phyloP scores from a whole-genome alignment of 192 early-diverging fungal species.

The Glomus cerebriforme region DNA sequence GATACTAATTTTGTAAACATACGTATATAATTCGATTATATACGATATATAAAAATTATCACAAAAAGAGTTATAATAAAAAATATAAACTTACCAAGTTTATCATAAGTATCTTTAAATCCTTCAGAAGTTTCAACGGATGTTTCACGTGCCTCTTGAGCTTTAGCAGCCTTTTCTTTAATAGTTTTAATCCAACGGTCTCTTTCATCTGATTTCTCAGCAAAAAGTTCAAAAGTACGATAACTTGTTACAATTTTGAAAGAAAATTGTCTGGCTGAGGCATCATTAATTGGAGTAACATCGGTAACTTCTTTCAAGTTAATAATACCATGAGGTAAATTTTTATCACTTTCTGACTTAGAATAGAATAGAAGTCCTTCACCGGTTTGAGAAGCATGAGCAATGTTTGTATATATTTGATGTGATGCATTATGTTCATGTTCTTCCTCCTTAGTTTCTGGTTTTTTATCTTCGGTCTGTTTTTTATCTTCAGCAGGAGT shows the following conservation, averaged over 20 bases:
- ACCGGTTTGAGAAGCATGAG: background rate
- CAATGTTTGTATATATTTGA: background rate
- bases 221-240: background rate
- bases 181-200: background rate
- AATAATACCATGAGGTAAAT: background rate
- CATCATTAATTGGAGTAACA: background rate
- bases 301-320: background rate
- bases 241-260: background rate
- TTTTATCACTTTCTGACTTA: background rate
- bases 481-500: background rate
- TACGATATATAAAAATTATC: too few species aligned
- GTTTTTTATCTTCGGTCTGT: background rate
- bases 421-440: background rate
- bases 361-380: background rate
- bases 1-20: too few species aligned
- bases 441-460: too few species aligned
- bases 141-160: background rate
- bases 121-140: background rate
- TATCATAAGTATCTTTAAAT: background rate
- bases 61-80: too few species aligned
- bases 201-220: background rate
- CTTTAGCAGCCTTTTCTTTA: background rate
- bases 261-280: background rate
- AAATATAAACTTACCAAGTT: background rate
- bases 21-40: too few species aligned